These are phyloP conservation scores for Aspergillus tanneri DNA, from an alignment of 2,329 filamentous ascomycete genomes.

Conservation along the genomic window DNA sequence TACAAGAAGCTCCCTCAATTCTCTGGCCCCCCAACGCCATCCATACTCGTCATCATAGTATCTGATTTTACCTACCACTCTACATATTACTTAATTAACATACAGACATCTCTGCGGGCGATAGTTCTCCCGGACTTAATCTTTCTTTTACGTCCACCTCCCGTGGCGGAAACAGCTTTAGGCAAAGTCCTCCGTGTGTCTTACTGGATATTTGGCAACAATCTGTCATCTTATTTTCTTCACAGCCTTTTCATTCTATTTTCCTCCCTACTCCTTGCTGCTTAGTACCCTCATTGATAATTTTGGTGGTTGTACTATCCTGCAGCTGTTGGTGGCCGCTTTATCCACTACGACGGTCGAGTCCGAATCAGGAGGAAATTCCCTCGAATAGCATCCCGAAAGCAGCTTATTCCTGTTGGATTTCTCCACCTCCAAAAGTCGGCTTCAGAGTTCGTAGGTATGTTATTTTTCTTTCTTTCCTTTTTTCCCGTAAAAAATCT, in stretches of 20 bases:
- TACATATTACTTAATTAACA: constrained; percentile 11
- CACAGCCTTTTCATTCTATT: constrained; percentile 14
- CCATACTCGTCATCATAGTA: not conserved
- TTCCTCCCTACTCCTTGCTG: constrained; percentile 2
- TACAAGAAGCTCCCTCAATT: no score
- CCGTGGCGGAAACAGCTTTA: constrained; percentile 19
- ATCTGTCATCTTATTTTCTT: constrained; percentile 7
- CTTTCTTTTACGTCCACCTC: constrained; percentile 11
- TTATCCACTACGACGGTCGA: constrained; percentile 15
- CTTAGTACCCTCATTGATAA: not conserved
- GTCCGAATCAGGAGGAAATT: constrained; percentile 13
- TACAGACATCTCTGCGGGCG: constrained; percentile 9
- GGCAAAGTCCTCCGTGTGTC: constrained; percentile 1
- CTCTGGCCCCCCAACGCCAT: not conserved
- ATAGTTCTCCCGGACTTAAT: constrained; percentile 8
- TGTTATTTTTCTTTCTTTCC: constrained; percentile 10
- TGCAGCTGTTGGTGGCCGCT: constrained; percentile 20
- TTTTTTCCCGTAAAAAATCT: constrained; percentile 1
- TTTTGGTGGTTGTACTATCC: constrained; percentile 16
- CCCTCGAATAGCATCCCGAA: no score
- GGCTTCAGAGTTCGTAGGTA: no score
- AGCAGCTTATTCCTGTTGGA: no score
- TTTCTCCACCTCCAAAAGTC: no score
- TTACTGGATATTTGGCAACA: not conserved
- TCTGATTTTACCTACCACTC: constrained; percentile 4